Base-by-base conservation (phyloP, 2,329 filamentous ascomycete genomes). In the Diaporthe destruens region DNA sequence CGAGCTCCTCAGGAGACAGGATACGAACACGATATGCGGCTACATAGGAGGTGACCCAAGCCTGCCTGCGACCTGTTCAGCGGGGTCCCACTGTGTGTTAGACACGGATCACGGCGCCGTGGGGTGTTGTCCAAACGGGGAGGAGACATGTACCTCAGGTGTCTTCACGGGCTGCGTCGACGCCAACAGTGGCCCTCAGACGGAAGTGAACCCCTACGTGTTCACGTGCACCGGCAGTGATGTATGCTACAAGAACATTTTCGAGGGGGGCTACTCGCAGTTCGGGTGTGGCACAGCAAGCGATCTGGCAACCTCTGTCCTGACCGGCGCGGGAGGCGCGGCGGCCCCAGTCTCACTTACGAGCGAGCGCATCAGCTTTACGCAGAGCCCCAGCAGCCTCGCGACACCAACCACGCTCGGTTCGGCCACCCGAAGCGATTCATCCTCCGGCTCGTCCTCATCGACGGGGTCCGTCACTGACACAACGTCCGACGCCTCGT, bases 81-180 rank as follows among this genome's bases (percentile, higher is more conserved):
- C 85, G 0, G 89, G 88, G 44, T 90, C 88, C 49, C 87, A 90
- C 78, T 91, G 89, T 77, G 89, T 88, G 32, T 80, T 88, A 55
- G 88, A 90, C 74, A 79, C 82, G 25, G 80, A 82, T 23, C 82
- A 86, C 71, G 82, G 84, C 36, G 85, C 85, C n/a, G 81, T 90
- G 42, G 88, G 88, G 59, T 90, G 88, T 77, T 91, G 89, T 77
- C 88, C 88, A 0, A 83, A 90, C 75, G 84, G 82, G 18, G 78
- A 79, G 18, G 84, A 80, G 3, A 76, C 84, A 8, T 91, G 89
- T 78, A 87, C 86, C 1, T 81, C 83, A 4, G 89, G 89, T 69
- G 85, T 91, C 51, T 91, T 85, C 77, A 91, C 88, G 2, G 84
- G 83, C 51, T 91, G 89, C 73, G 86, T 89, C 54, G 89, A 91